Evolutionary conservation across 805 yeast species (phyloP).

Genomic region (Millerago galiae): DNA sequence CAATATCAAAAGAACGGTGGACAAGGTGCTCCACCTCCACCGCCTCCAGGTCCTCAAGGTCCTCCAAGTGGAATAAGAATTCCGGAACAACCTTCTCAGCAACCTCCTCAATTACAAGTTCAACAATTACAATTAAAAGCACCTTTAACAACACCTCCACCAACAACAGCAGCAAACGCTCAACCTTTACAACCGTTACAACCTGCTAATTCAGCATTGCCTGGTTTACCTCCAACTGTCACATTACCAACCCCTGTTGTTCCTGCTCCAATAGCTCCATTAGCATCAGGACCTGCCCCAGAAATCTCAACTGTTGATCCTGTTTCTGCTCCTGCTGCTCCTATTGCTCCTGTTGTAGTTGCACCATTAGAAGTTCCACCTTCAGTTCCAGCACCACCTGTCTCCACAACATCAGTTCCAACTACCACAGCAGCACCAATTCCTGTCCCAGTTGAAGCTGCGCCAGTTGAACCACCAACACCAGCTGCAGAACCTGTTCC

Average conservation of each 20-base stretch:
- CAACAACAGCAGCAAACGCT: slow-evolving; percentile 3
- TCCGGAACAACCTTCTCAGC: slow-evolving; percentile 39
- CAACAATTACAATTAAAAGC: slow-evolving; percentile 19
- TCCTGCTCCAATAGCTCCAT: background rate
- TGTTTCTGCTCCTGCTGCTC: background rate
- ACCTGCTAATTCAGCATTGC: slow-evolving; percentile 9
- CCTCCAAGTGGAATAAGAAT: slow-evolving; percentile 42
- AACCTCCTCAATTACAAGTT: slow-evolving; percentile 29
- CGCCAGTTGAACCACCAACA: too few species aligned
- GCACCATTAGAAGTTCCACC: background rate
- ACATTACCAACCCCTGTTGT: background rate
- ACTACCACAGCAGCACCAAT: background rate
- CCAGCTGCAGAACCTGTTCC: background rate
- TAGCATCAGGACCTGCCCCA: background rate
- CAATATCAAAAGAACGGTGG: slow-evolving; percentile 67
- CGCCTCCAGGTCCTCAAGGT: slow-evolving; percentile 59
- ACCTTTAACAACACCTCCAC: slow-evolving; percentile 9
- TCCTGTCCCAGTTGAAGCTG: background rate
- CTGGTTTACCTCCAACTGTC: background rate
- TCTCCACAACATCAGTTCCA: background rate
- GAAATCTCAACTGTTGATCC: background rate
- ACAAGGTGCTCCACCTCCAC: slow-evolving; percentile 44
- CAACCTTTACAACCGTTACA: slow-evolving; percentile 21
- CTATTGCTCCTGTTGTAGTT: background rate
- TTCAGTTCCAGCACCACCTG: background rate